Evolutionary conservation across 2,329 filamentous ascomycete species (phyloP), one percentile per base, ranked within the genome.

Genomic region (Alternaria hordeiaustralica): DNA sequence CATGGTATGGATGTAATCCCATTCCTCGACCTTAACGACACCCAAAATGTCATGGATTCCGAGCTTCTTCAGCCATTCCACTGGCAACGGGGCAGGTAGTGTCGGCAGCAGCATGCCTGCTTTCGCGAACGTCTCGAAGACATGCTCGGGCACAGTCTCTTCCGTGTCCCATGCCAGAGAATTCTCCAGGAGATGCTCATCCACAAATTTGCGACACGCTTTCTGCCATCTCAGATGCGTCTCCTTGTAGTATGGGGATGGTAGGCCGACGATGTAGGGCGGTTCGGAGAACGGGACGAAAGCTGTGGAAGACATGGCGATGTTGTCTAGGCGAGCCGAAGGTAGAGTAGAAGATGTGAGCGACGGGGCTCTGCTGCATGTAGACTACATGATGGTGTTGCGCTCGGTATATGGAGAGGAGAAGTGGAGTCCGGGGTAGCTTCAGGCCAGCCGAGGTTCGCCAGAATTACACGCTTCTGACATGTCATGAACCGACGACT

Each of bases 61-160:
- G 18, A 90, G 72, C 47, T 83, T 85, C 77, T 89, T 89, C 64
- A 93, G 80, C 88, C 90, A 90, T 53, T 85, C 84, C 1, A 90
- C 86, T 0, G 91, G 91, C 18, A 94, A 77, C 1, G 91, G 91
- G 0, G 90, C 86, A 0, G 90, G 89, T 26, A 94, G 82, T 15
- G 87, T 88, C 0, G 91, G 90, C n/a, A 93, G 78, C 20, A 94
- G 80, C 87, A 93, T 92, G 75, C 90, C 88, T 56, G 86, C 85
- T 62, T 86, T 83, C 28, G 86, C 86, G 74, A 93, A 94, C 11
- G 83, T 87, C 46, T 83, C 74, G 71, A 89, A 93, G 33, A 93
- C 86, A 75, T 89, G 84, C 43, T 85, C 82, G 1, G 90, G 89
- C 1, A 92, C 85, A 0, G 84, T 86, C 59, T 89, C 90, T 11